phyloP scores from a whole-genome alignment of 768 basidiomycete species.

The Leccinum subgranulosum region DNA sequence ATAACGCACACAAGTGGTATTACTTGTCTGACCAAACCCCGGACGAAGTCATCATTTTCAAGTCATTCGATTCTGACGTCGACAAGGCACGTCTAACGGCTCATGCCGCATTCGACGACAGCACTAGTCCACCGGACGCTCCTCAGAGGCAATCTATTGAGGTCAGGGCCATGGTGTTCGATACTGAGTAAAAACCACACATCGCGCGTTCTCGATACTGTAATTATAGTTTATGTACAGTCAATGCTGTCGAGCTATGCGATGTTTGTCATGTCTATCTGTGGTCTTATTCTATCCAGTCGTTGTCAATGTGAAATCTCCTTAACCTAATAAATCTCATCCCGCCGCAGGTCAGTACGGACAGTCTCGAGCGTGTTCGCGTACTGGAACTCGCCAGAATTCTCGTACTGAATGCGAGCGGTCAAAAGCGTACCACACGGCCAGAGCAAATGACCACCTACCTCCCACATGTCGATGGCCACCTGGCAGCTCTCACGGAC shows the following conservation, averaged over 20 bases:
- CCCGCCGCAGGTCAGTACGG: slow-evolving; percentile 7
- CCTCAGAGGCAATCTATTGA: slow-evolving; percentile 44
- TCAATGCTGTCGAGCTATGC: neutral
- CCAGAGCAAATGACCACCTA: slow-evolving; percentile 31
- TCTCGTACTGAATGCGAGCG: slow-evolving; percentile 57
- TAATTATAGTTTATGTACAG: neutral
- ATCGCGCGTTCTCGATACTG: neutral
- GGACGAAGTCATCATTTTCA: slow-evolving; percentile 42
- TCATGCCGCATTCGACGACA: slow-evolving; percentile 41
- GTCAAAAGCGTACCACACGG: neutral
- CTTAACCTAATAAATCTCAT: slow-evolving; percentile 4
- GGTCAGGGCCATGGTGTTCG: slow-evolving; percentile 42
- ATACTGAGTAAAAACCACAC: slow-evolving; percentile 27
- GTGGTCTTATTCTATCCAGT: neutral
- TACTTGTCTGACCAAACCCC: slow-evolving; percentile 38
- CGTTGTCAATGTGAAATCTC: neutral
- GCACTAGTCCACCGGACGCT: slow-evolving; percentile 31
- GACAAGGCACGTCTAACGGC: slow-evolving; percentile 41
- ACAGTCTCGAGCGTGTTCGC: slow-evolving; percentile 47
- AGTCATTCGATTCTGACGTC: slow-evolving; percentile 43
- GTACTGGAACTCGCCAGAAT: slow-evolving; percentile 79
- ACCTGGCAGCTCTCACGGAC: slow-evolving; percentile 96
- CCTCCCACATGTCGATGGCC: slow-evolving; percentile 98
- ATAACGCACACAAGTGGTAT: slow-evolving; percentile 38
- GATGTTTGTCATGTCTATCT: neutral